These are phyloP conservation scores for Rossbeevera mucosa DNA, from an alignment of 768 basidiomycete species.

Conservation along the genomic window DNA sequence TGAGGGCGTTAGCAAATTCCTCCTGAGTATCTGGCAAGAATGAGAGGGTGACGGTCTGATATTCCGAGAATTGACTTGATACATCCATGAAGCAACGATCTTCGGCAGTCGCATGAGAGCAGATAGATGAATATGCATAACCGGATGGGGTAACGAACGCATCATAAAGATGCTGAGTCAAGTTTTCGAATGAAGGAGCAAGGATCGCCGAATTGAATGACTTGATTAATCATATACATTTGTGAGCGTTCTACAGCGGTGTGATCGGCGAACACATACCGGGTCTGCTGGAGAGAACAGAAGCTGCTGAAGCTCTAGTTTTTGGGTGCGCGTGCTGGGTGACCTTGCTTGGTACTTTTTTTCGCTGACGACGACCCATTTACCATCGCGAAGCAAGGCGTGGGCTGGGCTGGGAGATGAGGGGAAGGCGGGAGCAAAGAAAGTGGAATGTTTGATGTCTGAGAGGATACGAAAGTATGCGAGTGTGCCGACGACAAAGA, in stretches of 20 bases:
- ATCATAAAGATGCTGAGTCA: constrained; percentile 46
- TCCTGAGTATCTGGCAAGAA: constrained; percentile 48
- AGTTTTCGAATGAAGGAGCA: constrained; percentile 39
- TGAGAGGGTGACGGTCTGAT: constrained; percentile 45
- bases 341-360: constrained; percentile 42
- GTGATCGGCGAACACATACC: constrained; percentile 20
- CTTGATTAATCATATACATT: constrained; percentile 19
- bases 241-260: constrained; percentile 1
- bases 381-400: constrained; percentile 46
- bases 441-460: constrained; percentile 83
- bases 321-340: constrained; percentile 26
- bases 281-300: constrained; percentile 52
- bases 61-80: constrained; percentile 32
- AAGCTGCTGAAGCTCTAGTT: constrained; percentile 72
- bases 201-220: constrained; percentile 40
- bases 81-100: constrained; percentile 39
- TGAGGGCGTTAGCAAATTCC: constrained; percentile 44
- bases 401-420: constrained; percentile 49
- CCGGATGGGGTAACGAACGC: constrained; percentile 40
- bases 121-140: constrained; percentile 45
- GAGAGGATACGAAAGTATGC: constrained; percentile 92
- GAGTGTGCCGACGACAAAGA: constrained; percentile 84
- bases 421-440: constrained; percentile 57
- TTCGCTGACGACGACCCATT: constrained; percentile 63
- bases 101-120: constrained; percentile 36